Percentiles rank a stretch among this genome's conserved stretches.
These are phyloP conservation scores for Hygrophorus russula DNA, from an alignment of 768 basidiomycete species.

Conservation along the genomic window DNA sequence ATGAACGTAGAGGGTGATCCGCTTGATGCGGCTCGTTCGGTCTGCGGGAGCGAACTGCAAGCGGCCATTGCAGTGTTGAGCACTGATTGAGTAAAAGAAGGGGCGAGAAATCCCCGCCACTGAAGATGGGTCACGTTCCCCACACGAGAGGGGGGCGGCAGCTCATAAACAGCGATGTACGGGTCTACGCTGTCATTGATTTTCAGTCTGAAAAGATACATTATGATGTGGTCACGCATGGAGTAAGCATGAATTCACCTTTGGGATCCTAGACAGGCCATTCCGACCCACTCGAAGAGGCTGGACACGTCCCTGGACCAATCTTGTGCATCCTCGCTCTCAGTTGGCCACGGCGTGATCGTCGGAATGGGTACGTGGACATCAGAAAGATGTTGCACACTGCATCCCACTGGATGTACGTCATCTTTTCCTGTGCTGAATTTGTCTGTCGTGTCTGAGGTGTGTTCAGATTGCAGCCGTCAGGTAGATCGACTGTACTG, in stretches of 20 bases:
- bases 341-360: constrained; percentile 18
- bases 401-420: constrained; percentile 15
- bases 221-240: not conserved
- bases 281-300: constrained; percentile 66
- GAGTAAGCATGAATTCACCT: constrained; percentile 28
- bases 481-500: not conserved
- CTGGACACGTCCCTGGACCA: constrained; percentile 32
- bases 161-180: constrained; percentile 55
- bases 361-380: constrained; percentile 30
- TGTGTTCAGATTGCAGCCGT: not conserved
- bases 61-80: constrained; percentile 8
- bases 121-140: constrained; percentile 41
- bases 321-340: constrained; percentile 28
- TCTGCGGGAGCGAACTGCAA: not conserved
- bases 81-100: constrained; percentile 39
- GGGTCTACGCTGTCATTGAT: constrained; percentile 59
- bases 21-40: not conserved
- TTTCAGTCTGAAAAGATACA: constrained; percentile 32
- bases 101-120: constrained; percentile 50
- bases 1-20: constrained; percentile 20
- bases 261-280: constrained; percentile 56
- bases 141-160: constrained; percentile 32
- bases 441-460: constrained; percentile 11
- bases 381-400: constrained; percentile 17
- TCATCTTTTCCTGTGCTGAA: constrained; percentile 7